A percentile compares a stretch with the other conserved stretches of the same genome.
Conservation (phyloP, 2,329 filamentous ascomycete genomes). For the Thielaviopsis punctulata region DNA sequence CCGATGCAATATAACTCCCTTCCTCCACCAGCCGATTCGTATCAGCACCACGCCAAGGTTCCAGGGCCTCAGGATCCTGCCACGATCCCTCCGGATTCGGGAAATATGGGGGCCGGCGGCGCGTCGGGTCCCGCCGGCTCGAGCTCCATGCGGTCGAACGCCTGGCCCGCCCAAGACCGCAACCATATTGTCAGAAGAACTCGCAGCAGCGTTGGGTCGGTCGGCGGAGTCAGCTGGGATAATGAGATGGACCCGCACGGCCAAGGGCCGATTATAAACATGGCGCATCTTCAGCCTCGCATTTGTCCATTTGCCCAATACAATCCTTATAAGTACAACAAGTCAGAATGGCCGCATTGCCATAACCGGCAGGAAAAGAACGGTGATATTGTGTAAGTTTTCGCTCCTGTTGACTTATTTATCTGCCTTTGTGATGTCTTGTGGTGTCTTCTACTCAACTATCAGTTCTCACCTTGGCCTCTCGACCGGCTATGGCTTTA, state of each 20-base stretch:
- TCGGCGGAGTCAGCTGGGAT: constrained; percentile 2
- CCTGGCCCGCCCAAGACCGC: background rate
- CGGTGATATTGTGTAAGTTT: constrained; percentile 11
- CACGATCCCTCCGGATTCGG: background rate
- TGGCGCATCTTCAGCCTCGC: constrained; percentile 1
- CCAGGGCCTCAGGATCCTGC: background rate
- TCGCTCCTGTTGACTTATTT: background rate
- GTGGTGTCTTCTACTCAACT: too few species aligned
- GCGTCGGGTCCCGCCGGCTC: background rate
- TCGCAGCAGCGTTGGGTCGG: constrained; percentile 2
- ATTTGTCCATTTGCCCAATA: constrained; percentile 11
- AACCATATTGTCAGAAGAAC: background rate
- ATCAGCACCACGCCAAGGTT: background rate
- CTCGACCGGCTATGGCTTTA: too few species aligned
- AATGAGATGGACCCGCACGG: background rate
- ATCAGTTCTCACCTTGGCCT: too few species aligned
- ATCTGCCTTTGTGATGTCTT: too few species aligned
- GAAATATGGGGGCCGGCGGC: background rate
- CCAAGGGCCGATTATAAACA: background rate
- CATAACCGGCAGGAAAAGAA: constrained; percentile 11
- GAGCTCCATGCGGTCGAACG: background rate
- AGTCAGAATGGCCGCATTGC: constrained; percentile 8
- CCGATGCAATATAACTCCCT: background rate
- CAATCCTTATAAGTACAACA: constrained; percentile 7
- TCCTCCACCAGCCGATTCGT: background rate